Percentiles rank a stretch among this genome's conserved stretches.
Evolutionary conservation across 495 filamentous ascomycete genomes (phyloP).

Genomic region (Pseudoneurospora amorphoporcata): DNA sequence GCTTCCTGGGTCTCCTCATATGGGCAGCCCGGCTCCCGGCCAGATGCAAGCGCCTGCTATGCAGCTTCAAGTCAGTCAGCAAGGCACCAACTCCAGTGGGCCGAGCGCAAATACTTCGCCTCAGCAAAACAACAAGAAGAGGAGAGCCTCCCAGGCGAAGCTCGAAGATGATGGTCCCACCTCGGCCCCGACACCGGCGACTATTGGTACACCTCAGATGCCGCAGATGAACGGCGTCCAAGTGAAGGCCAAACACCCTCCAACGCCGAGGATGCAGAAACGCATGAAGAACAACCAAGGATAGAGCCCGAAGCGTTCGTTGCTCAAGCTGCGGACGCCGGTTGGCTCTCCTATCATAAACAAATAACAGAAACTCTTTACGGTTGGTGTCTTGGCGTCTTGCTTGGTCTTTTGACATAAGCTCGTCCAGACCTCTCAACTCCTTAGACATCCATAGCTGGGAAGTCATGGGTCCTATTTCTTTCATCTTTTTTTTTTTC

Average conservation of each 20-base stretch:
- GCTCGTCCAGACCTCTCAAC: neutral
- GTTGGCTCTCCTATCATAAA: neutral
- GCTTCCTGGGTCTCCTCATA: conserved; percentile 51
- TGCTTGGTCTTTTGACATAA: neutral
- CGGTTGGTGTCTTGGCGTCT: conserved; percentile 1
- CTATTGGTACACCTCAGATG: conserved; percentile 30
- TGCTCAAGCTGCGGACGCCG: neutral
- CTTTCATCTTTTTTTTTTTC: neutral
- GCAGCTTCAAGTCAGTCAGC: conserved; percentile 62
- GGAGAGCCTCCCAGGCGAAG: conserved; percentile 69
- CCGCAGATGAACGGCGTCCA: conserved; percentile 39
- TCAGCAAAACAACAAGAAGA: conserved; percentile 64
- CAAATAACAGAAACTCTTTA: neutral
- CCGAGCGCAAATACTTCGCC: conserved; percentile 81
- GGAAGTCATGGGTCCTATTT: neutral
- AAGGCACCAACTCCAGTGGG: conserved; percentile 57
- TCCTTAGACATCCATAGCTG: neutral
- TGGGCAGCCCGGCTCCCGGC: conserved; percentile 46
- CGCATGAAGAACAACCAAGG: conserved; percentile 31
- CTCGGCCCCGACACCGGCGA: conserved; percentile 32
- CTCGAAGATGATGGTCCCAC: conserved; percentile 52
- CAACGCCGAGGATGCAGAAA: conserved; percentile 37
- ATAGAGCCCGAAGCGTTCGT: neutral
- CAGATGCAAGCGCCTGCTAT: conserved; percentile 57
- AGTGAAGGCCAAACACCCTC: conserved; percentile 31